These are phyloP conservation scores for Megacollybia marginata DNA, from an alignment of 768 basidiomycete genomes.

Conservation along the genomic window DNA sequence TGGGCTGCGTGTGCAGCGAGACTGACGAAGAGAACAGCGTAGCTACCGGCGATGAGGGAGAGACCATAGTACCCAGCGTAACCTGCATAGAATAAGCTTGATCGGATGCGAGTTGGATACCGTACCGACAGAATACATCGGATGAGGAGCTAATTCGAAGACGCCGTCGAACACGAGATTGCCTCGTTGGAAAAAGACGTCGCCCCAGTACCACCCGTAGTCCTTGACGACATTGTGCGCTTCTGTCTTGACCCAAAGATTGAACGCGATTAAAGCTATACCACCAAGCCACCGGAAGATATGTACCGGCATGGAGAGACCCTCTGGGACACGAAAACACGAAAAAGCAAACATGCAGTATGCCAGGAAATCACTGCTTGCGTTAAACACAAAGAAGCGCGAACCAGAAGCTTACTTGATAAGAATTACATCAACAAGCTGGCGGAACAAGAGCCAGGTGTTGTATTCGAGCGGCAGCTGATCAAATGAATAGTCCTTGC, in stretches of 20 bases:
- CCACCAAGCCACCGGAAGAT: constrained; percentile 90
- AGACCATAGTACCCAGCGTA: constrained; percentile 97
- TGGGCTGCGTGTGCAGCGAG: constrained; percentile 94
- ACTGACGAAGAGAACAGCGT: constrained; percentile 86
- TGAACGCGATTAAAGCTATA: constrained; percentile 80
- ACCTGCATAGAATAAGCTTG: constrained; percentile 32
- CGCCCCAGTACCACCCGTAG: constrained; percentile 98
- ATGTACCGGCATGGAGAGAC: constrained; percentile 67
- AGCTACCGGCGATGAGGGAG: constrained; percentile 84
- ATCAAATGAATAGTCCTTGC: constrained; percentile 91
- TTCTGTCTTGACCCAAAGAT: constrained; percentile 97
- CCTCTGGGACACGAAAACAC: constrained; percentile 80
- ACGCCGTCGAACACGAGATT: constrained; percentile 96
- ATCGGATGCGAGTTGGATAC: not conserved
- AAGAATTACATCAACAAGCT: constrained; percentile 92
- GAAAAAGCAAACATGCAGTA: constrained; percentile 95
- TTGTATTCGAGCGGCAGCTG: constrained; percentile 91
- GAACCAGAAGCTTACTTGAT: constrained; percentile 62
- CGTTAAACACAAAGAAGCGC: not conserved
- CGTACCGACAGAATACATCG: constrained; percentile 88
- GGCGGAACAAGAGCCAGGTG: constrained; percentile 92
- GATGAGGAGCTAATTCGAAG: constrained; percentile 88
- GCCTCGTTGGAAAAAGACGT: constrained; percentile 88
- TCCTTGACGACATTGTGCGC: constrained; percentile 97
- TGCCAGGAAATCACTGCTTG: constrained; percentile 78